Evolutionary conservation across 495 filamentous ascomycete genomes (phyloP), one percentile per base, ranked within the genome.

Genomic region (Astrothelium subdiscretum): DNA sequence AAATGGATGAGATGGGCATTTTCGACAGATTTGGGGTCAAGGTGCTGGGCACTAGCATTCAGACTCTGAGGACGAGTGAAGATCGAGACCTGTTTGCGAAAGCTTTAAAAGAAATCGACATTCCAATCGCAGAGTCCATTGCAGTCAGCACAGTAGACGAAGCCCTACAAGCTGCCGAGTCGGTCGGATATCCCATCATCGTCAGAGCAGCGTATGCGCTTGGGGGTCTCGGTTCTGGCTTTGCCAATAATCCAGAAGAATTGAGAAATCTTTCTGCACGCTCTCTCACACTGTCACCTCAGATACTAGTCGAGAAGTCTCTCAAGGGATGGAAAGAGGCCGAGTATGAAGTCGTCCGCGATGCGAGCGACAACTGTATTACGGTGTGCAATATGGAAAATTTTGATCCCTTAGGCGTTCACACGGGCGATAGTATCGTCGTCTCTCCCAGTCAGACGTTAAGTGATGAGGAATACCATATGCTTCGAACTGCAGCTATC

Each of bases 301-400:
- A 98, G 73, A 97, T 98, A 66, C 75, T 98, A 65, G 92, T 98
- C 48, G 92, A 98, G 80, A 98, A 98, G 79, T 96, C 92, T n/a
- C 85, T 98, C 58, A 97, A 97, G 78, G 92, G 92, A 68, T 98
- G 92, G 92, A 98, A 98, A 75, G 94, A 98, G 73, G 91, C 97
- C 60, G 94, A 98, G 71, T 98, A 98, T 74, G 94, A 98, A 66
- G 94, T 98, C 57, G 94, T 98, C 38, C 88, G 94, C 65, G 94
- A 98, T 81, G 89, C 85, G 44, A 84, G 89, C 62, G 91, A 98
- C 77, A 98, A 98, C 81, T 98, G 94, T 76, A 97, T 98, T 73
- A 98, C 94, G 6, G 94, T 98, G 65, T 98, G 94, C 78, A 98
- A 98, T 79, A 98, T 98, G 94, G 94, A 98, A 76, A 98, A 98